Conservation (phyloP, 192 early-diverging fungal genomes). For the Gaertneriomyces sp. region DNA sequence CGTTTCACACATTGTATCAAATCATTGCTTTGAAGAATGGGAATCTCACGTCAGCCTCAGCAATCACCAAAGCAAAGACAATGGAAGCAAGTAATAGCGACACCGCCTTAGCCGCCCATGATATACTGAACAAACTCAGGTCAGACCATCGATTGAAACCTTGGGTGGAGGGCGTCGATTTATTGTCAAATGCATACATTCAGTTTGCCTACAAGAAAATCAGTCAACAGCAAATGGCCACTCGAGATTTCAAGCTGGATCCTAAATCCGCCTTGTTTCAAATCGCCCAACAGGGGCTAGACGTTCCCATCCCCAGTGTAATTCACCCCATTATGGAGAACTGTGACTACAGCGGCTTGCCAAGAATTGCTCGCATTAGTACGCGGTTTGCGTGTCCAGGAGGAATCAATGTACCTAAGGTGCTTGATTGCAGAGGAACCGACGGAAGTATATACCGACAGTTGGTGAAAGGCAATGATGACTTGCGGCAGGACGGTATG, state of each 20-base stretch:
- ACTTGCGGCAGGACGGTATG: conserved; percentile 69
- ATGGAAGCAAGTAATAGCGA: conserved; percentile 7
- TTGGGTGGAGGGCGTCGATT: conserved; percentile 35
- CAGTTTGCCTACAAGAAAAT: conserved; percentile 27
- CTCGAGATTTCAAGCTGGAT: no score
- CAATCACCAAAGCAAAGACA: not conserved
- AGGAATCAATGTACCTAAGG: conserved; percentile 50
- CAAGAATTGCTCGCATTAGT: conserved; percentile 35
- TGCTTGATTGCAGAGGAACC: conserved; percentile 34
- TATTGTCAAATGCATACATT: conserved; percentile 46
- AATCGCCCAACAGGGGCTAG: conserved; percentile 23
- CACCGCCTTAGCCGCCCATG: conserved; percentile 23
- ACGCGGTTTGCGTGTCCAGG: conserved; percentile 33
- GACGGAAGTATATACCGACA: conserved; percentile 41
- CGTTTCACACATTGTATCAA: conserved; percentile 44
- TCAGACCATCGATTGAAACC: conserved; percentile 10
- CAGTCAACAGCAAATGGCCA: not conserved
- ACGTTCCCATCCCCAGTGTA: conserved; percentile 38
- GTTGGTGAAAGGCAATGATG: conserved; percentile 56
- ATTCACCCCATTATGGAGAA: conserved; percentile 29
- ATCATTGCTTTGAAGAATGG: conserved; percentile 51
- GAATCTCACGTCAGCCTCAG: conserved; percentile 1
- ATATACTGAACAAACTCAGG: conserved; percentile 25
- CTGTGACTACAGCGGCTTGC: conserved; percentile 31
- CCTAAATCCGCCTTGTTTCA: not conserved